Evolutionary conservation across 495 filamentous ascomycete species (phyloP), one percentile per base, ranked within the genome.

Genomic region (Delitschia confertaspora): DNA sequence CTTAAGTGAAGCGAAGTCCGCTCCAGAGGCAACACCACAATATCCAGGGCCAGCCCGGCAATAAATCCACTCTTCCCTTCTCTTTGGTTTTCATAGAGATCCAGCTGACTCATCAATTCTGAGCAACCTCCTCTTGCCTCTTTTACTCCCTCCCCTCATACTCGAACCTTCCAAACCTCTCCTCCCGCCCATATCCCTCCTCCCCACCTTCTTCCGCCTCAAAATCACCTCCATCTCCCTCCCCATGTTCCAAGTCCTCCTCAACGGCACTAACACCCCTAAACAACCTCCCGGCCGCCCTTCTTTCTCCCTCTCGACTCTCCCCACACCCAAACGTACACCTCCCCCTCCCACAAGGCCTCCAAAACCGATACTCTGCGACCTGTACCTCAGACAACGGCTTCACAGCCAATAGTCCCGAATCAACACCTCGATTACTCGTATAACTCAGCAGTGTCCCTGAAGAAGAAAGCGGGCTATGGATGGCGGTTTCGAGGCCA

Each of bases 311-410:
- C 22, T 33, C 42, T 3, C 34, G 18, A 0, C 18, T 20, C 0
- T 13, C 30, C 1, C 40, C 47, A 44, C 52, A 56, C 14, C 52
- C 46, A 47, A 56, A 51, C 23, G 37, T 38, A 42, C 52, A 56
- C 9, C 6, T 26, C n/a, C 47, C 20, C 37, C 38, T 46, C 19
- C 47, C 52, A 21, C 52, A 56, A 11, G 46, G 47, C 17, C 43
- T 22, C 52, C 52, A 56, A 19, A 56, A 56, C 14, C 47, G n/a
- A 27, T 56, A 56, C 22, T 56, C 52, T 6, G 46, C 52, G 14
- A 56, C 52, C 30, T 51, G 52, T 2, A 42, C 38, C 42, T 55
- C 52, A 26, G 13, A 19, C 3, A 55, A 21, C 22, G 52, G 52
- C 30, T 21, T 3, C 4, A 51, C 42, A 7, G 47, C 52, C 14